Base-by-base conservation (phyloP, 192 early-diverging fungal species). In the Coemansia reversa region DNA sequence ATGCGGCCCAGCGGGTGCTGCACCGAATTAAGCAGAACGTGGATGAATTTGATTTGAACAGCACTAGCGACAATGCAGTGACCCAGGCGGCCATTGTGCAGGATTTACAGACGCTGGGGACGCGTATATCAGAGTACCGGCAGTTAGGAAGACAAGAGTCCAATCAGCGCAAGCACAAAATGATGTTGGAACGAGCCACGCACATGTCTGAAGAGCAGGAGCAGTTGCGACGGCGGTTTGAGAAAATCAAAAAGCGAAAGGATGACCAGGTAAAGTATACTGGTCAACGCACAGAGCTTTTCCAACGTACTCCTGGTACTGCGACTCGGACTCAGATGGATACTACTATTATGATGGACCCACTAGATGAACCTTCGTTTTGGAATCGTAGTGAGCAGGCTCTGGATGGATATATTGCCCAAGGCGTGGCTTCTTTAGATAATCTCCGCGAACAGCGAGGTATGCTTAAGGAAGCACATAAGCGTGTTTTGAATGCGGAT, bases 1-100 rank as follows among this genome's bases (percentile, higher is more conserved):
- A 80, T 59, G 72, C 77, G 11, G 77, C 77, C 22, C 77, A 80
- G 59, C 77, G 77, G 23, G 62, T 74, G 62, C 65, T 80, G 72
- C 77, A 80, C 69, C 67, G 67, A 58, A 53, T 80, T 35, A 80
- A 80, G 65, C 68, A 80, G 62, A 68, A 63, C 47, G 72, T 80
- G 35, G 71, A 69, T 59, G 72, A 67, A 32, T 80, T 80, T 65
- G 77, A 80, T 48, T 66, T 80, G 39, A 28, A 45, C 52, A 63
- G 33, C 20, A 53, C 23, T 5, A 54, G 54, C 35, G 63, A 66
- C 49, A 57, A 51, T 11, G 18, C 50, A 23, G 67, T 70, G 2
- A 32, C 65, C 7, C 53, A 80, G 33, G 77, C 57, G 7, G 77
- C 68, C 1, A 65, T 80, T 18, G 68, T 58, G 5, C 72, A 71